A percentile compares a stretch with the other conserved stretches of the same genome.
phyloP scores from a whole-genome alignment of 306 rosid species.

The Vicia sativa region DNA sequence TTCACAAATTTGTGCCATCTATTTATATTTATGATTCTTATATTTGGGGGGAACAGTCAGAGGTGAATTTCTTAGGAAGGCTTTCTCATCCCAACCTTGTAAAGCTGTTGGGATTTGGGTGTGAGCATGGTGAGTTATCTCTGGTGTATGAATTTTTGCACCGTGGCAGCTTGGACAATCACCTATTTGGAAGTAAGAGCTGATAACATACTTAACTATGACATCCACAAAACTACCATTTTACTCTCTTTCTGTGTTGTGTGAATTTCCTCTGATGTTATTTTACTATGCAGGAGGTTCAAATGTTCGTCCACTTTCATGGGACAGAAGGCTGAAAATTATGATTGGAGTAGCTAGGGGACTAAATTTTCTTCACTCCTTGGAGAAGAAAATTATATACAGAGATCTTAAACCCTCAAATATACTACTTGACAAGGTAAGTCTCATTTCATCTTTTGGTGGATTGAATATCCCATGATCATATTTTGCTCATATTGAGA shows the following conservation, averaged over 20 bases:
- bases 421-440: slow-evolving; percentile 81
- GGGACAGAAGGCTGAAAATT: slow-evolving; percentile 74
- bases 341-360: slow-evolving; percentile 91
- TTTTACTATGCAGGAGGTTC: slow-evolving; percentile 68
- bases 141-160: slow-evolving; percentile 81
- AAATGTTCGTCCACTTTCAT: slow-evolving; percentile 66
- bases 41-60: slow-evolving; percentile 59
- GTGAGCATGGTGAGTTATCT: slow-evolving; percentile 60
- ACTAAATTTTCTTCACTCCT: slow-evolving; percentile 76
- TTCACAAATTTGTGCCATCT: slow-evolving; percentile 6
- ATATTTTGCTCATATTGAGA: slow-evolving; percentile 28
- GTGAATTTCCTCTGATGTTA: slow-evolving; percentile 17
- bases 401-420: slow-evolving; percentile 91
- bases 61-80: slow-evolving; percentile 88
- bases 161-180: slow-evolving; percentile 82
- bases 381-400: slow-evolving; percentile 72
- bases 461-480: slow-evolving; percentile 8
- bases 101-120: slow-evolving; percentile 69
- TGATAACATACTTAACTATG: slow-evolving; percentile 14
- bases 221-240: background rate
- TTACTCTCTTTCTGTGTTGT: background rate
- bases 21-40: slow-evolving; percentile 15
- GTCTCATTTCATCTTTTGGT: slow-evolving; percentile 15
- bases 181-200: slow-evolving; percentile 84
- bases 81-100: slow-evolving; percentile 93